phyloP scores from a whole-genome alignment of 2,329 filamentous ascomycete species.

The Fusarium transvaalense region DNA sequence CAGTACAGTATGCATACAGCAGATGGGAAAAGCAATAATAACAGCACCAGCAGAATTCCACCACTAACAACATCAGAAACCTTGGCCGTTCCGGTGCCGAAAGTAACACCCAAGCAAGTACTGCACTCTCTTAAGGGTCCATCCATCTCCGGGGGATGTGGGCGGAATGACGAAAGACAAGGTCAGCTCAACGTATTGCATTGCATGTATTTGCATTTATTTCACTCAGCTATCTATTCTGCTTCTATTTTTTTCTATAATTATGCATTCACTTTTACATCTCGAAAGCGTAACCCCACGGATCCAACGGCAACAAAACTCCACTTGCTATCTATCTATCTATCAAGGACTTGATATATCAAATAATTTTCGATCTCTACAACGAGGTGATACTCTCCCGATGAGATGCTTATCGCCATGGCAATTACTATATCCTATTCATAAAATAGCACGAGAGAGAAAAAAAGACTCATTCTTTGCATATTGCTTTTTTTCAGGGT shows the following conservation, averaged over 20 bases:
- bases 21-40: not conserved
- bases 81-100: conserved; percentile 25
- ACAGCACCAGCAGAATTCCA: no score
- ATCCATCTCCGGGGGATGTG: conserved; percentile 22
- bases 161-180: conserved; percentile 31
- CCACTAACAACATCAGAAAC: not conserved
- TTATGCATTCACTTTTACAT: conserved; percentile 18
- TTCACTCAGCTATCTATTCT: not conserved
- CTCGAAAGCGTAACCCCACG: not conserved
- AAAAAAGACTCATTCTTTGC: conserved; percentile 3
- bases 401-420: not conserved
- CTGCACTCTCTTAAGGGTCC: conserved; percentile 19
- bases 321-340: no score
- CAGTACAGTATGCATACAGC: no score
- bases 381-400: not conserved
- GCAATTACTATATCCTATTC: not conserved
- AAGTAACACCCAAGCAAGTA: not conserved
- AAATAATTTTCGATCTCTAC: conserved; percentile 1
- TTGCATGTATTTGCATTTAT: not conserved
- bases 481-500: conserved; percentile 9
- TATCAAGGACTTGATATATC: not conserved
- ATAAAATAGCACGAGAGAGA: not conserved
- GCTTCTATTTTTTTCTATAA: not conserved
- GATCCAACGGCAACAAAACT: not conserved
- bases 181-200: conserved; percentile 4